Evolutionary conservation across 352 stramenopile genomes (phyloP), one percentile per base, ranked within the genome.

Genomic region (Phytopythium vexans): DNA sequence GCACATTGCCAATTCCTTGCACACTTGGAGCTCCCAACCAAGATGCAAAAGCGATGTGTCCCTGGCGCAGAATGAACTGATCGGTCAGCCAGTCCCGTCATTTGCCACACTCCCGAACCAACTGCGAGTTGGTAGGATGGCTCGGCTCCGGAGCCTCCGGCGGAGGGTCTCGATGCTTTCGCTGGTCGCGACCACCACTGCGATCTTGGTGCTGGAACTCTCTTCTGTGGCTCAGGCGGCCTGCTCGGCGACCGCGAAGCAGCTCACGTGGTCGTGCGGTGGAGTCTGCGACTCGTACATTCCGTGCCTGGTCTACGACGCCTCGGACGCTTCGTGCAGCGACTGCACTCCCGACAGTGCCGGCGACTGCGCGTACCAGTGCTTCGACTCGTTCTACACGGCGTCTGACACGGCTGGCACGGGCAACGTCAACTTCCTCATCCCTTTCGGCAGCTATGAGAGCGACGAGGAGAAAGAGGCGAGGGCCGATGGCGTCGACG

Each of bases 391-490:
- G n/a, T 56, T 59, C 44, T 40, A 52, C 9, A 8, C 60, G 16
- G 54, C 31, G 32, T 39, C 44, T 8, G 33, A 62, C 4, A 47
- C 49, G 9, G 32, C 21, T 6, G 50, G 58, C 35, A 12, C 7
- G 14, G 53, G 49, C 33, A 16, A 58, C 31, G 58, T 63, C 44
- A 48, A 52, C 35, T 48, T 74, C 12, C 47, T 71, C 6, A 60
- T 74, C 34, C 46, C 56, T 3, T 74, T 74, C 32, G 62, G 62
- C 10, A 65, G 56, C 7, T 68, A 65, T 41, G 45, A 60, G 49
- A 74, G 62, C n/a, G 44, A 50, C 21, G 37, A 68, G 48, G 62
- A 71, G 40, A 52, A 49, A 0, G 57, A 62, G 14, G 62, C 47
- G 21, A 49, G 44, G 27, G 46, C 50, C 1, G 43, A 52, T 4